Evolutionary conservation across 164 flowering plant genomes (phyloP), one percentile per base, ranked within the genome.

Genomic region (Macadamia integrifolia): DNA sequence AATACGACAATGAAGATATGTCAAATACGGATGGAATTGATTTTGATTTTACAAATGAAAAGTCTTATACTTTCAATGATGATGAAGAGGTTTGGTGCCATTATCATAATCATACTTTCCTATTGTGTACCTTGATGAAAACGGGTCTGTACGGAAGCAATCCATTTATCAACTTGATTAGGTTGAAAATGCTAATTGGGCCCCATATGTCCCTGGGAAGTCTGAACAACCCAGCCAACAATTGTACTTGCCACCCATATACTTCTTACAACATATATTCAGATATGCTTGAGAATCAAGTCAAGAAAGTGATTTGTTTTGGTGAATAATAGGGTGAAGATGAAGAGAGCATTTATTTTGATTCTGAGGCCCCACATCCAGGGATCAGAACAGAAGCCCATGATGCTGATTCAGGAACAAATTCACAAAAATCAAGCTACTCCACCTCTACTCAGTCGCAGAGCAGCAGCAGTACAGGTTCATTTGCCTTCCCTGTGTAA

Each of bases 401-500:
- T 3, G 62, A 60, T 31, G 32, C 2, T 60, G 62, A 60, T 11
- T 60, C 10, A 12, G 18, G 53, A 49, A 49, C 18, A 1, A 53
- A 12, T 14, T 53, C 57, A 2, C 57, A 12, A 17, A n/a, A 53
- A 14, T 53, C 57, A 53, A 53, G 57, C 15, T 5, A 9, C 57
- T 49, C 53, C 8, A 73, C 71, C 50, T 85, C 89, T 28, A 74
- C 61, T 60, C 78, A 73, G 59, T 86, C 90, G 2, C 80, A 81
- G 23, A 67, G 77, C 77, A 81, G 90, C 67, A 67, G 77, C 77
- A 81, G 90, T 65, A 72, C 65, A 1, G 74, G 80, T 12, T 84
- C 87, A n/a, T 82, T 86, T 64, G 80, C 90, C 14, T 86, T 86
- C 68, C 90, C 90, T 4, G 67, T 76, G 90, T 84, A 80, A 72